Base-by-base conservation (phyloP, 768 basidiomycete species). In the Panaeolus papilionaceus region DNA sequence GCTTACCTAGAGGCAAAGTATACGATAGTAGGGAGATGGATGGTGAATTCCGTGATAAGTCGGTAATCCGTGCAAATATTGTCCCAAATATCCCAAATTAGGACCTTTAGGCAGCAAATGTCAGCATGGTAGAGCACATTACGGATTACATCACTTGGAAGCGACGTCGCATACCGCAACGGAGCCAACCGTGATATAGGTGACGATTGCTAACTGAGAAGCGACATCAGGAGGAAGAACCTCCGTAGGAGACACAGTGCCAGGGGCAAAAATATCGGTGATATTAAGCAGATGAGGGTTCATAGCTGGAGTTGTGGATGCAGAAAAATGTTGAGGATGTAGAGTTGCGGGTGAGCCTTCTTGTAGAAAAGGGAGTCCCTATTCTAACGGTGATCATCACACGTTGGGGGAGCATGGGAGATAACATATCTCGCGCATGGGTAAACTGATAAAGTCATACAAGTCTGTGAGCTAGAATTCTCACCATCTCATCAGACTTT, bases 1-100 rank as follows among this genome's bases (percentile, higher is more conserved):
- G 54, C 66, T 28, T n/a, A 71, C 71, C 71, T 67, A 33, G 71
- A 69, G 61, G 66, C 33, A 39, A 64, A 71, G 42, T 71, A 71
- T 6, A 67, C 44, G 11, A 69, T n/a, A 1, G 68, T 69, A n/a
- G 68, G 63, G 3, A 64, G 37, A 11, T 65, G 51, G 4, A 71
- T 66, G 37, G 45, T 28, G 26, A 66, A 38, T 54, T 68, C 58
- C 6, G 62, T 66, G 20, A 67, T 42, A 2, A 71, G 66, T 42
- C 42, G 39, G 61, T 58, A 69, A 37, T 71, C 71, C 18, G 67
- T 61, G 16, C 62, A 47, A n/a, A 71, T 58, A 65, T 69, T 62
- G 28, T 66, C 20, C 12, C 69, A 63, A 23, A 71, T 65, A 58
- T 71, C 71, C 71, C 71, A 71, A 63, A 69, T 14, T 28, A 71